These are phyloP conservation scores for Magnusiomyces suaveolens DNA, from an alignment of 1,139 yeast species.

Conservation along the genomic window DNA sequence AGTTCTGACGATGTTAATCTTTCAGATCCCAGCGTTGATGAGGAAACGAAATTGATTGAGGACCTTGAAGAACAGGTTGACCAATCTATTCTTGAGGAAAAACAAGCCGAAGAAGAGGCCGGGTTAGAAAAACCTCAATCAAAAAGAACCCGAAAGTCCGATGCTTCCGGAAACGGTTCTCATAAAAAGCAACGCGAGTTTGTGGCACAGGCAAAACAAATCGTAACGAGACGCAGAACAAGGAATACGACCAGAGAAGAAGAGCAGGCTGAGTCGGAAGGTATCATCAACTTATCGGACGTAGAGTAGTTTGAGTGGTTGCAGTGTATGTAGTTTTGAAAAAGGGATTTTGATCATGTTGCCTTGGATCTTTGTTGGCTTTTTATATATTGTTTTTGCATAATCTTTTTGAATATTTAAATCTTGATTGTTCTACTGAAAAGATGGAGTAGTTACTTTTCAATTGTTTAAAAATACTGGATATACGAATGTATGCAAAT, in stretches of 20 bases:
- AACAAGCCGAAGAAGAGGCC: background rate
- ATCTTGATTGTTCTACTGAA: background rate
- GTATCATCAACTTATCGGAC: background rate
- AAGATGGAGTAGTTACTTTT: too few species aligned
- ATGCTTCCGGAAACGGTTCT: background rate
- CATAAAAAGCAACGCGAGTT: background rate
- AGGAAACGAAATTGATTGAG: background rate
- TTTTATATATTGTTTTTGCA: background rate
- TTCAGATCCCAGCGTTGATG: slow-evolving; percentile 1
- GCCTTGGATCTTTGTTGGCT: too few species aligned
- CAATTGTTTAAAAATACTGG: too few species aligned
- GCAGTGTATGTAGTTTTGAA: background rate
- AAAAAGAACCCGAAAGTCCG: background rate
- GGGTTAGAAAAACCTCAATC: background rate
- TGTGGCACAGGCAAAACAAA: too few species aligned
- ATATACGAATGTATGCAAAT: background rate
- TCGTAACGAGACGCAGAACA: background rate
- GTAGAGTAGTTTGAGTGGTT: background rate
- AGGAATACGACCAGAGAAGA: background rate
- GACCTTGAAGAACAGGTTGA: slow-evolving; percentile 1
- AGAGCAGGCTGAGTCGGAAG: background rate
- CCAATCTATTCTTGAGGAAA: background rate
- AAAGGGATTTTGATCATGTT: background rate
- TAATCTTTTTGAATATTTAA: background rate
- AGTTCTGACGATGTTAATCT: background rate